These are phyloP conservation scores for Lachnellula occidentalis DNA, from an alignment of 2,329 filamentous ascomycete genomes.

Conservation along the genomic window DNA sequence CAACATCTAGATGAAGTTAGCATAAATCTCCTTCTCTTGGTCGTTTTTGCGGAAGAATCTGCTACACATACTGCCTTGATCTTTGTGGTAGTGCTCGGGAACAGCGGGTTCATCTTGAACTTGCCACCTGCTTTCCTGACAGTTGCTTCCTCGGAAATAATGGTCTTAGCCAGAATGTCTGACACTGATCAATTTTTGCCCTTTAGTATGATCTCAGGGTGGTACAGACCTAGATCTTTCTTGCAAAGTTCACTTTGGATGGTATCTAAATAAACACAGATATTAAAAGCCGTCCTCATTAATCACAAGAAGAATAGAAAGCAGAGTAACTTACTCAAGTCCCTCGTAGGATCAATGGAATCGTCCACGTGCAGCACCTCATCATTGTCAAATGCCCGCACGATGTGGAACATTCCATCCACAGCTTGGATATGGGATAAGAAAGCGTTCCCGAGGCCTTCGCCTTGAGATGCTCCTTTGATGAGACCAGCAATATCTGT, in stretches of 20 bases:
- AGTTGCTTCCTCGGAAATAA: conserved; percentile 36
- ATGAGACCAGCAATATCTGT: conserved; percentile 43
- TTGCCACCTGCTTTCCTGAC: conserved; percentile 40
- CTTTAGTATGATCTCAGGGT: not conserved
- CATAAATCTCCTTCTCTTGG: not conserved
- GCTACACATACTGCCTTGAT: conserved; percentile 31
- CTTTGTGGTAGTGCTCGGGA: conserved; percentile 39
- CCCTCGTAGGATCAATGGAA: conserved; percentile 40
- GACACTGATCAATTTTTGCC: not conserved
- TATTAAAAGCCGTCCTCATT: conserved; percentile 2
- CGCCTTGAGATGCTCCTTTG: conserved; percentile 40
- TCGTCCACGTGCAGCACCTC: conserved; percentile 43
- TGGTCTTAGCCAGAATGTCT: conserved; percentile 37
- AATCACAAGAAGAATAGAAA: not conserved
- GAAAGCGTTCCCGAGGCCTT: conserved; percentile 41
- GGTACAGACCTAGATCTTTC: conserved; percentile 34
- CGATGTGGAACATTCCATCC: conserved; percentile 42
- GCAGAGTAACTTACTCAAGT: conserved; percentile 33
- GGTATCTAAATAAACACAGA: conserved; percentile 28
- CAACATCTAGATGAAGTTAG: conserved; percentile 28
- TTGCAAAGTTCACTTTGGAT: conserved; percentile 38
- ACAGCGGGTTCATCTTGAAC: conserved; percentile 42
- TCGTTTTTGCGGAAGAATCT: not conserved
- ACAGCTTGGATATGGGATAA: conserved; percentile 42
- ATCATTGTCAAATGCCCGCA: conserved; percentile 41